A percentile compares a stretch with the other conserved stretches of the same genome.
phyloP scores from a whole-genome alignment of 306 rosid genomes.

The Vigna trinervia region DNA sequence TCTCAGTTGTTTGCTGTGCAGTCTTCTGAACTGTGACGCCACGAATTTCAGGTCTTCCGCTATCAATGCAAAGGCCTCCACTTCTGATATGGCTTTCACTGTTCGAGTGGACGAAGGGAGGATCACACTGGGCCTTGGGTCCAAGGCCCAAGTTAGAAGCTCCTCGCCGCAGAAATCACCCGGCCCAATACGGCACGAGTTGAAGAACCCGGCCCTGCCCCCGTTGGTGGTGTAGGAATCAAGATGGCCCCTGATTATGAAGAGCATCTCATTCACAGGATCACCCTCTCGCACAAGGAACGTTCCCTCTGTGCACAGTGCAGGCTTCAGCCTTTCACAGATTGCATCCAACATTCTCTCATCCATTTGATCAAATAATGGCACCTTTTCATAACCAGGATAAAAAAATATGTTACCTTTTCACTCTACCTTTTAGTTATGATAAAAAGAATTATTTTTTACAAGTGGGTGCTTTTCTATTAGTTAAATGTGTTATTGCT shows the following conservation, averaged over 20 bases:
- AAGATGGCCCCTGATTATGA: slow-evolving; percentile 90
- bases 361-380: slow-evolving; percentile 92
- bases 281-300: slow-evolving; percentile 84
- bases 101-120: slow-evolving; percentile 92
- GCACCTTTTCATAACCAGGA: slow-evolving; percentile 57
- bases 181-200: slow-evolving; percentile 79
- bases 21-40: slow-evolving; percentile 81
- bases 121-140: slow-evolving; percentile 71
- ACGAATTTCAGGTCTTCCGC: slow-evolving; percentile 93
- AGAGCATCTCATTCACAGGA: slow-evolving; percentile 91
- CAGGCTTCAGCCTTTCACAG: slow-evolving; percentile 90
- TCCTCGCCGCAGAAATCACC: slow-evolving; percentile 98
- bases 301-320: slow-evolving; percentile 83
- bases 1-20: slow-evolving; percentile 80
- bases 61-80: slow-evolving; percentile 92
- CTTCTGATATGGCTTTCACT: slow-evolving; percentile 79
- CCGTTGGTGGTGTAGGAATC: slow-evolving; percentile 95
- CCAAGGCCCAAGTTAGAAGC: slow-evolving; percentile 90
- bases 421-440: too few species aligned
- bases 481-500: neutral
- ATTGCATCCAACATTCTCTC: slow-evolving; percentile 94
- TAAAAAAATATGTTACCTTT: too few species aligned
- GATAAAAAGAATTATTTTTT: neutral
- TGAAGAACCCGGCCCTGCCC: slow-evolving; percentile 91
- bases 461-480: neutral